These are phyloP conservation scores for Saccharomycopsis sp. DNA, from an alignment of 805 yeast species.

Conservation along the genomic window DNA sequence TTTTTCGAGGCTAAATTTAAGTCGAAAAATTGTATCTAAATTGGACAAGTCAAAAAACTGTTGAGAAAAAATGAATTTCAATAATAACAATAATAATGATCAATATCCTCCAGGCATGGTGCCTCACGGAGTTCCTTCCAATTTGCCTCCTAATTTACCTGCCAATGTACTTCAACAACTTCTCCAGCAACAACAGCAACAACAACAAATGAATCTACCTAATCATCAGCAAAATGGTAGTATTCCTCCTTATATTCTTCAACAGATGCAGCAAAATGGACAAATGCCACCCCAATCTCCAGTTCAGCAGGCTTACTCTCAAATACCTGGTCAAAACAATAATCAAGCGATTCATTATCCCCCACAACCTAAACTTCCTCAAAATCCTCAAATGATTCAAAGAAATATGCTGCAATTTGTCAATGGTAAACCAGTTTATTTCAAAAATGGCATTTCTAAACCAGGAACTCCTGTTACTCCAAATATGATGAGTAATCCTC, in stretches of 20 bases:
- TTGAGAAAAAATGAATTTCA: background rate
- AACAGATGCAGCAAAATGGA: constrained; percentile 1
- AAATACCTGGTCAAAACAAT: background rate
- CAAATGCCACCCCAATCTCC: background rate
- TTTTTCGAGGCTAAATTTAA: no score
- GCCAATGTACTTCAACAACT: constrained; percentile 19
- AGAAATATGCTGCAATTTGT: background rate
- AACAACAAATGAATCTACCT: constrained; percentile 1
- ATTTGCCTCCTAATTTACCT: constrained; percentile 1
- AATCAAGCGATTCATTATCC: background rate
- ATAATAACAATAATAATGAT: background rate
- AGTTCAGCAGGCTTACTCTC: background rate
- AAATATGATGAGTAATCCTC: background rate
- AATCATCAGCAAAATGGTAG: background rate
- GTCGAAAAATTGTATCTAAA: no score
- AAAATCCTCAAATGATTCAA: background rate
- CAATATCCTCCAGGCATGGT: no score
- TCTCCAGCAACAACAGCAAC: constrained; percentile 21
- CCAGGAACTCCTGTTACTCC: background rate
- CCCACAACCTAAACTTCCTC: background rate
- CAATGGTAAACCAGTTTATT: background rate
- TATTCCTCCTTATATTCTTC: background rate
- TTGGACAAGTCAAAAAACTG: no score
- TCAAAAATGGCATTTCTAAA: background rate
- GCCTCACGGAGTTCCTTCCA: no score